Evolutionary conservation across 129 eudicot genomes (phyloP), one percentile per base, ranked within the genome.

Genomic region (Arctium minus): DNA sequence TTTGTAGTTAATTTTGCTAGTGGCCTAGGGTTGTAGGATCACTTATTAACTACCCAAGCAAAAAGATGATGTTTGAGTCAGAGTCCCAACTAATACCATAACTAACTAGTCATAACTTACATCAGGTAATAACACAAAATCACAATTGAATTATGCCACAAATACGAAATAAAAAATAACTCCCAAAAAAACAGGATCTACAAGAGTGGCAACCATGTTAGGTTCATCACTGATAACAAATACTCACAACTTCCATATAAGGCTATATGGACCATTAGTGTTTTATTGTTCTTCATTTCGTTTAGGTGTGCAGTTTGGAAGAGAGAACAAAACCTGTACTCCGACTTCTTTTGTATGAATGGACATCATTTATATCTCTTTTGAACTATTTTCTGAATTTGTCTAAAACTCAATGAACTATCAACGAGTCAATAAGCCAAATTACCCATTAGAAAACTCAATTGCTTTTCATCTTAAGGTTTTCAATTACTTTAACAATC

Each of bases 401-500:
- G 33, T 64, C 32, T 6, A 22, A 64, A 64, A 27, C 11, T 64
- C 70, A 27, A 22, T 64, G 31, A 64, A 64, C 70, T 64, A 53
- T 53, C 27, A 22, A 6, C 6, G 2, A 22, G 70, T 67, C 71
- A 10, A 10, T 46, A 56, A 56, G 67, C 29, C 67, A 67, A 17
- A 67, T 46, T 32, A 75, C 68, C 44, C 44, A 8, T 40, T 30
- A 33, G n/a, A 30, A 75, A 75, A 50, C 68, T 48, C 12, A 22
- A 42, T n/a, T 18, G 48, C 18, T 27, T 15, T 50, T 8, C 27
- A 56, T 22, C 4, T 6, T 13, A 32, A 15, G 29, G 53, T 80
- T 38, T n/a, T 38, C 44, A 60, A 40, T 32, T 39, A 74, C 75
- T 42, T 82, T 75, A 40, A 42, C 70, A 81, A 40, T 40, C 53